Evolutionary conservation across 2,329 filamentous ascomycete species (phyloP).

Genomic region (Taxawa tesnikishii): DNA sequence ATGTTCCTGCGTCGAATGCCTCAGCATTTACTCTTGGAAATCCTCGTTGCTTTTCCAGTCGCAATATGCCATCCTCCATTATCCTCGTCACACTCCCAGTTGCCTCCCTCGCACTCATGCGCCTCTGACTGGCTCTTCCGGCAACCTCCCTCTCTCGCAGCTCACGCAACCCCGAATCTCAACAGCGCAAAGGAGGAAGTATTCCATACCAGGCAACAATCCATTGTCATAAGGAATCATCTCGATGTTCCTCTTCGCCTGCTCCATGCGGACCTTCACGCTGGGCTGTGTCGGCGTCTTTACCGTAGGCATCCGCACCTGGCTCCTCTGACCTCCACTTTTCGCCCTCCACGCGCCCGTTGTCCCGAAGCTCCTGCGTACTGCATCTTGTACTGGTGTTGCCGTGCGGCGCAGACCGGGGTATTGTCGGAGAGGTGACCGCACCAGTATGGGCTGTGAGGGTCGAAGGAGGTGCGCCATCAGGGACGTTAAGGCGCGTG

Average conservation of each 20-base stretch:
- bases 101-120: not conserved
- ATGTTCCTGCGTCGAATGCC: slow-evolving; percentile 14
- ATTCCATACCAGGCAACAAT: slow-evolving; percentile 30
- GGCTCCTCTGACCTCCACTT: no score
- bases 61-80: no score
- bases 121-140: no score
- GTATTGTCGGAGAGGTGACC: not conserved
- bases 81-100: no score
- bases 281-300: slow-evolving; percentile 25
- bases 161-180: not conserved
- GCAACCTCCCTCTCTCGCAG: not conserved
- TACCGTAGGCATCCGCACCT: slow-evolving; percentile 11
- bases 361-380: not conserved
- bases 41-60: no score
- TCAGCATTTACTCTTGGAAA: no score
- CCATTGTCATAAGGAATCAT: slow-evolving; percentile 28
- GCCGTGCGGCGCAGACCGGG: no score
- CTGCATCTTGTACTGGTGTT: not conserved
- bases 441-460: not conserved
- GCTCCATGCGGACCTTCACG: slow-evolving; percentile 22
- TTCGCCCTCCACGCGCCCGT: no score
- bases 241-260: slow-evolving; percentile 18
- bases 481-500: no score
- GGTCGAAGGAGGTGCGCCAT: not conserved
- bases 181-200: slow-evolving; percentile 18